Evolutionary conservation across 306 rosid genomes (phyloP), one percentile per base, ranked within the genome.

Genomic region (Medicago ruthenica): DNA sequence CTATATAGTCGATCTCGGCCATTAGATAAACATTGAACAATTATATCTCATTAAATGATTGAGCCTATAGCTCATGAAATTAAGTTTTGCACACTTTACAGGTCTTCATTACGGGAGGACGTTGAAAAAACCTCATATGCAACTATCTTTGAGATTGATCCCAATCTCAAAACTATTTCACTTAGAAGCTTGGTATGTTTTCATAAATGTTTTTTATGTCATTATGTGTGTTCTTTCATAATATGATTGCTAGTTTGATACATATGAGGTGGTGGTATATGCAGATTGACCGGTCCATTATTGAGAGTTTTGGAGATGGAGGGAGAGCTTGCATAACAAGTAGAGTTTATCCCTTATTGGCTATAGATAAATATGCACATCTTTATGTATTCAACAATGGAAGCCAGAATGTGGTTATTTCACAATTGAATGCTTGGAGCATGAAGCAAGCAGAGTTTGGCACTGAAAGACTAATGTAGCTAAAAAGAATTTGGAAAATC

Each of bases 151-250:
- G 82, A 83, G 72, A 7, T 87, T 5, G 91, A 89, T 60, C 78
- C 80, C 3, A 63, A 31, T 21, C 73, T 15, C 5, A 84, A 75
- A 78, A 73, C 67, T 4, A 67, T 91, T 75, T 86, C 95, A 68
- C 84, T 91, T 6, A 86, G 95, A 86, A 89, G 50, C 78, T 76
- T 91, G 92, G 95, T 91, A 82, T 36, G 83, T 79, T 0, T n/a
- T 31, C 36, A 31, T 31, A 31, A 31, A 4, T 24, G 1, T 24
- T 24, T 1, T 24, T 36, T n/a, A n/a, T n/a, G n/a, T n/a, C n/a
- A n/a, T n/a, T 8, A 18, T 3, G 4, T 58, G 5, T 31, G 36
- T 31, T 31, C 0, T 34, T 47, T 21, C 2, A 67, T 58, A 5
- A 74, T 41, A 42, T 16, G 62, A 11, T 10, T 76, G 4, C 39